Percentiles rank a stretch among this genome's conserved stretches.
phyloP scores from a whole-genome alignment of 2,329 filamentous ascomycete genomes.

The Remersonia thermophila region DNA sequence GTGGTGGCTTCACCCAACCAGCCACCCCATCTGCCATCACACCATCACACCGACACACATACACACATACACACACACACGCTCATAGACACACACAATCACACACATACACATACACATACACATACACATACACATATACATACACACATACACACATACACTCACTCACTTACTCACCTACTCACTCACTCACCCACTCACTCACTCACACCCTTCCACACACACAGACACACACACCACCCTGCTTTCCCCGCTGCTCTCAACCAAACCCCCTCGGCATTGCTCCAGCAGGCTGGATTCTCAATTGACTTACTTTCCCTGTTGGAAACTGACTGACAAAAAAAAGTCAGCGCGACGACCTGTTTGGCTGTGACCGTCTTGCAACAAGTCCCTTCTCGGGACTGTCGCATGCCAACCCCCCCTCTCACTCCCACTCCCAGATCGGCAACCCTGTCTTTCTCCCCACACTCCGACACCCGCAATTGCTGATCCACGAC shows the following conservation, averaged over 20 bases:
- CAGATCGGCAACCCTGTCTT: conserved; percentile 17
- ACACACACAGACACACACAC: too few relatives aligned
- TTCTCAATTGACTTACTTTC: conserved; percentile 2
- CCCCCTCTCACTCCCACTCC: conserved; percentile 1
- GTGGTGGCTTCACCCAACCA: too few relatives aligned
- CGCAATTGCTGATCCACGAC: conserved; percentile 19
- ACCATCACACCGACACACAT: neutral
- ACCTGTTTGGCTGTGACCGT: conserved; percentile 2
- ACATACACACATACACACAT: neutral
- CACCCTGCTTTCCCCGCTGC: too few relatives aligned
- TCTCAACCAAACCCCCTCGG: too few relatives aligned
- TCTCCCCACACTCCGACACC: conserved; percentile 17
- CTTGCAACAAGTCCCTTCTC: conserved; percentile 1
- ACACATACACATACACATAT: neutral
- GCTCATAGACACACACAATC: neutral
- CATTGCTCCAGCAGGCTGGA: too few relatives aligned
- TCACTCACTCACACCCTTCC: too few relatives aligned
- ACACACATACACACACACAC: neutral
- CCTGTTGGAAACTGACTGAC: neutral
- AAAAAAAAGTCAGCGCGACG: conserved; percentile 8
- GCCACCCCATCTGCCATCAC: too few relatives aligned
- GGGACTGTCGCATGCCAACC: conserved; percentile 4
- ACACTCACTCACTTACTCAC: neutral
- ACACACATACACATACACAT: neutral
- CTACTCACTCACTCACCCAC: too few relatives aligned